Evolutionary conservation across 768 basidiomycete species (phyloP).

Genomic region (Boletus reticuloceps): DNA sequence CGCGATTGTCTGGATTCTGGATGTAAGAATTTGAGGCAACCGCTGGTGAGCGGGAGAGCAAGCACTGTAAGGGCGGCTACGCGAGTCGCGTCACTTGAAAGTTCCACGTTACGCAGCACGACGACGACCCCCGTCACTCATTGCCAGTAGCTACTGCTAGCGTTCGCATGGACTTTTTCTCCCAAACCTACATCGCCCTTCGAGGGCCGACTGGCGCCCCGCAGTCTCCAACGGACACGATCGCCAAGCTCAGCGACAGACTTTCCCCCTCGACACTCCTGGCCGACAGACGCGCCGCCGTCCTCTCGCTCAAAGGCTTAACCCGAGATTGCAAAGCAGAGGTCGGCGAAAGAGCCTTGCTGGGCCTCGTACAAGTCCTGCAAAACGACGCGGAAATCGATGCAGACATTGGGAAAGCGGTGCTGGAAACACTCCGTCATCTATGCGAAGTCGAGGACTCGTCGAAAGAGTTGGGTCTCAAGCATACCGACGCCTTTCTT

Average conservation of each 20-base stretch:
- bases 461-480: constrained; percentile 65
- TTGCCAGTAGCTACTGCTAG: not conserved
- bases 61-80: no score
- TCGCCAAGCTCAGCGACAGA: constrained; percentile 82
- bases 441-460: constrained; percentile 79
- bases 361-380: constrained; percentile 76
- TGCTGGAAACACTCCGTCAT: constrained; percentile 81
- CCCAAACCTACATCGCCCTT: constrained; percentile 81
- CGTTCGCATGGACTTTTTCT: constrained; percentile 72
- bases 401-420: constrained; percentile 88
- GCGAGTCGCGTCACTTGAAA: not conserved
- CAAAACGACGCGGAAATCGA: constrained; percentile 89
- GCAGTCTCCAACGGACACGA: constrained; percentile 83
- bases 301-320: constrained; percentile 92
- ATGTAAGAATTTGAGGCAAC: no score
- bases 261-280: constrained; percentile 87
- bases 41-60: no score
- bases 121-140: constrained; percentile 1
- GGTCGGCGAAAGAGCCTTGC: constrained; percentile 75
- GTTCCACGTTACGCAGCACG: not conserved
- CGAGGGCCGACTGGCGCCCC: constrained; percentile 80
- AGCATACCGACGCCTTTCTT: constrained; percentile 80
- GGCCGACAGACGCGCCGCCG: constrained; percentile 89
- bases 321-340: constrained; percentile 88
- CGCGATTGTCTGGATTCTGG: no score